Percentiles rank a stretch among this genome's conserved stretches.
Conservation (phyloP, 2,329 filamentous ascomycete genomes). For the Exserohilum rostratum region DNA sequence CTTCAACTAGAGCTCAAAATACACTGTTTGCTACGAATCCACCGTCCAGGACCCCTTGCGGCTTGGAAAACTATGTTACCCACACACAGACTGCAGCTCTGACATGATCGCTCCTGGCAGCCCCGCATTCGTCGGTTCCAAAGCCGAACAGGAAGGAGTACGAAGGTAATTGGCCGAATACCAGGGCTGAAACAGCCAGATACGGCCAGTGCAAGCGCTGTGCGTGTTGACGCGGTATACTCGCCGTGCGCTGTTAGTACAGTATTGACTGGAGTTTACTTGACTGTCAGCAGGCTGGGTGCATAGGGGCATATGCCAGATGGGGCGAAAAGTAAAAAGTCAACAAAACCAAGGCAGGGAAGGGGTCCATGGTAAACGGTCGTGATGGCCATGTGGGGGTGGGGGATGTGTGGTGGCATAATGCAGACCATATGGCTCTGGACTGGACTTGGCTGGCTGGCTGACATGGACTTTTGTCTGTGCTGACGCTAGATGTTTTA, state of each 20-base stretch:
- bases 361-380: not conserved
- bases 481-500: conserved; percentile 30
- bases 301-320: too few relatives aligned
- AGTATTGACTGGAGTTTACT: too few relatives aligned
- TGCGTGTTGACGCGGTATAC: not conserved
- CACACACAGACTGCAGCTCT: conserved; percentile 2
- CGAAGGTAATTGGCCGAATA: conserved; percentile 8
- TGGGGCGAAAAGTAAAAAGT: too few relatives aligned
- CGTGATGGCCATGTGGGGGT: not conserved
- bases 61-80: conserved; percentile 9
- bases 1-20: too few relatives aligned
- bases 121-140: conserved; percentile 24
- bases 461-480: conserved; percentile 25
- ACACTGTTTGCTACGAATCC: not conserved
- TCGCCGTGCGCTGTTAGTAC: too few relatives aligned
- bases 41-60: conserved; percentile 3
- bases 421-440: not conserved
- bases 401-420: not conserved
- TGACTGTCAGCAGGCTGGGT: too few relatives aligned
- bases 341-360: too few relatives aligned
- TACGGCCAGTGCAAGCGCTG: conserved; percentile 1
- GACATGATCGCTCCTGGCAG: conserved; percentile 19
- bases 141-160: conserved; percentile 19
- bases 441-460: not conserved
- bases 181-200: conserved; percentile 3